Conservation (phyloP, 1,284 basidiomycete species). For the Malassezia nana region DNA sequence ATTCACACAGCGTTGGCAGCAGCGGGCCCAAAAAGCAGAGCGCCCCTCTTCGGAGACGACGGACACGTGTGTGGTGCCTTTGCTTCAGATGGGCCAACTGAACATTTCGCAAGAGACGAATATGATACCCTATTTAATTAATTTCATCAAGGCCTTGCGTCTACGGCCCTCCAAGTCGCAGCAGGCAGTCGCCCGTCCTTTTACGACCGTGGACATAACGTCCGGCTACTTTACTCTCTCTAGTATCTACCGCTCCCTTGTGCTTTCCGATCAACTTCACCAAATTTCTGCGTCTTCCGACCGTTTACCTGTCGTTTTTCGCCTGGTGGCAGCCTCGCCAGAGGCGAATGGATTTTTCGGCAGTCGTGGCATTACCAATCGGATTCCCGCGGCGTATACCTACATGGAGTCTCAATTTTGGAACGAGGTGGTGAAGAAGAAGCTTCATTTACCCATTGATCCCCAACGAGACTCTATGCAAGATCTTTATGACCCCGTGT, state of each 20-base stretch:
- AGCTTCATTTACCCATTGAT: slow-evolving; percentile 48
- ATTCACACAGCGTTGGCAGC: slow-evolving; percentile 26
- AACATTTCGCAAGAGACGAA: slow-evolving; percentile 48
- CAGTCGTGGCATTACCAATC: slow-evolving; percentile 74
- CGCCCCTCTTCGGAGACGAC: neutral
- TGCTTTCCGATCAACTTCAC: slow-evolving; percentile 17
- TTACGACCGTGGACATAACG: slow-evolving; percentile 52
- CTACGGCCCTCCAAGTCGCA: neutral
- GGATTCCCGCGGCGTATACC: slow-evolving; percentile 92
- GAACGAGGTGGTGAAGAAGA: slow-evolving; percentile 51
- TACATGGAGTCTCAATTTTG: slow-evolving; percentile 75
- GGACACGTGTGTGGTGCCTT: slow-evolving; percentile 42
- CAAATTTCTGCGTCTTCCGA: slow-evolving; percentile 13
- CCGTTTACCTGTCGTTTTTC: slow-evolving; percentile 50
- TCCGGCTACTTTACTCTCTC: slow-evolving; percentile 91
- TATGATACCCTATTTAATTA: slow-evolving; percentile 27
- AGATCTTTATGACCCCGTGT: slow-evolving; percentile 1
- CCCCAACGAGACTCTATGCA: neutral
- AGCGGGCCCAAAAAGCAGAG: neutral
- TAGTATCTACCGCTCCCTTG: slow-evolving; percentile 56
- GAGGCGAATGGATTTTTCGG: slow-evolving; percentile 83
- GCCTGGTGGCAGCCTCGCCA: slow-evolving; percentile 76
- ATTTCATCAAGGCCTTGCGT: slow-evolving; percentile 11
- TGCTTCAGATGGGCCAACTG: slow-evolving; percentile 50
- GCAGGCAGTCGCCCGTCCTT: neutral